Evolutionary conservation across 2,329 filamentous ascomycete genomes (phyloP), one percentile per base, ranked within the genome.

Genomic region (Pseudogymnoascus sp.): DNA sequence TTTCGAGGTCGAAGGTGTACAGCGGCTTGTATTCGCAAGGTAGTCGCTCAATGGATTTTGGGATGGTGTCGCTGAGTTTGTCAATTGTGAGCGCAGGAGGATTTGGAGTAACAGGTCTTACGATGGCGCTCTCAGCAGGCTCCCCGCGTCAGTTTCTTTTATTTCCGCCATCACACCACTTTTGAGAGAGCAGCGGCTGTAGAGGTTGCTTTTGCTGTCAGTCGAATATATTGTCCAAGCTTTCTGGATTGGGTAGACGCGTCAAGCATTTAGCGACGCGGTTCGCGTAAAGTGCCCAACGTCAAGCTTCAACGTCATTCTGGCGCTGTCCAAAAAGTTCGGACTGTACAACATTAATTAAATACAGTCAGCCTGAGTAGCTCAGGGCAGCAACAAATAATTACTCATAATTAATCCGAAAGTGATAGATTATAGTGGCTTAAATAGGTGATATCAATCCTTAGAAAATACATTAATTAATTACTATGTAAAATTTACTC

Each of bases 21-120:
- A 96, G 81, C 0, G 93, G 87, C 63, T 85, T 88, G 79, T 97
- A 97, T 62, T 76, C 70, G 2, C 84, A 87, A 18, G 79, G 68
- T 55, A 75, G 78, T 62, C 88, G 87, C 59, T 84, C 77, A 21
- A 83, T 75, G 12, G 74, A 69, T 33, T 75, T 68, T 31, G 75
- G 74, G 43, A 72, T 69, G 63, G 76, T 68, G 67, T 76, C 71
- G 63, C 75, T 79, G 66, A 23, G 63, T 60, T 43, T 14, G 28
- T 11, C 18, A 1, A 11, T 63, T 3, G 21, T 28, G 31, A 28
- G 41, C 31, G 43, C 31, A 35, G 23, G 31, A 25, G 59, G 49
- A 7, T 23, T 35, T 60, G 23, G 35, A 52, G 23, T 11, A 69
- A 40, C 8, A 55, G 23, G n/a, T 67, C 79, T 71, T 73, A 83